phyloP scores from a whole-genome alignment of 306 rosid species.

The Datisca glomerata region DNA sequence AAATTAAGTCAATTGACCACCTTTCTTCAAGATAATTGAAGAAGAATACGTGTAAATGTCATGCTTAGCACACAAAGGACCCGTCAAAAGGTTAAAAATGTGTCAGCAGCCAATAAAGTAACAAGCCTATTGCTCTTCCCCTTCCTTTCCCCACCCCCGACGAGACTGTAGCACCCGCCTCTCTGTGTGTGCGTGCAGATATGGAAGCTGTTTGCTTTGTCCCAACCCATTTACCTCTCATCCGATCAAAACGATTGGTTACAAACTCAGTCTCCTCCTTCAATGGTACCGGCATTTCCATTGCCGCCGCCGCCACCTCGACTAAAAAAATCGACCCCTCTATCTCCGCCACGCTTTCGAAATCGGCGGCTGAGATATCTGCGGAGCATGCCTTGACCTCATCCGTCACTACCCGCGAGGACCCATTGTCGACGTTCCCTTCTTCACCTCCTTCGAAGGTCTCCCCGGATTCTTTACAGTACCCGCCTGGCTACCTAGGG shows the following conservation, averaged over 20 bases:
- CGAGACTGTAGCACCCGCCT: too few species aligned
- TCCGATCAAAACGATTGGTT: conserved; percentile 13
- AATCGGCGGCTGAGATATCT: conserved; percentile 18
- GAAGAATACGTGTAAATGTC: too few species aligned
- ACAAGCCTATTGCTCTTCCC: too few species aligned
- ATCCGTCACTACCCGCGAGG: conserved; percentile 11
- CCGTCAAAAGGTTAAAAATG: too few species aligned
- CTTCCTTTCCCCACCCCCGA: too few species aligned
- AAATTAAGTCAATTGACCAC: too few species aligned
- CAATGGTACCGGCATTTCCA: not conserved
- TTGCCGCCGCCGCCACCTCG: not conserved
- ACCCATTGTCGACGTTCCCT: conserved; percentile 2
- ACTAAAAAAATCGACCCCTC: not conserved
- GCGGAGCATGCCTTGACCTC: conserved; percentile 5
- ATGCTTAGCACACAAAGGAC: too few species aligned
- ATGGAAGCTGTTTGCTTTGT: not conserved
- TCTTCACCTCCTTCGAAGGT: conserved; percentile 19
- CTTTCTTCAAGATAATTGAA: too few species aligned
- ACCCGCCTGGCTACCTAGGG: conserved; percentile 70
- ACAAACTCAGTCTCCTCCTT: not conserved
- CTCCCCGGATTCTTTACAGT: conserved; percentile 44
- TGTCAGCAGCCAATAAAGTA: too few species aligned
- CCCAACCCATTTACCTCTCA: conserved; percentile 12
- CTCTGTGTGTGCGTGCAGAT: too few species aligned
- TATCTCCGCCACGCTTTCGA: conserved; percentile 38